Evolutionary conservation across 306 rosid species (phyloP), one percentile per base, ranked within the genome.

Genomic region (Spatholobus suberectus): DNA sequence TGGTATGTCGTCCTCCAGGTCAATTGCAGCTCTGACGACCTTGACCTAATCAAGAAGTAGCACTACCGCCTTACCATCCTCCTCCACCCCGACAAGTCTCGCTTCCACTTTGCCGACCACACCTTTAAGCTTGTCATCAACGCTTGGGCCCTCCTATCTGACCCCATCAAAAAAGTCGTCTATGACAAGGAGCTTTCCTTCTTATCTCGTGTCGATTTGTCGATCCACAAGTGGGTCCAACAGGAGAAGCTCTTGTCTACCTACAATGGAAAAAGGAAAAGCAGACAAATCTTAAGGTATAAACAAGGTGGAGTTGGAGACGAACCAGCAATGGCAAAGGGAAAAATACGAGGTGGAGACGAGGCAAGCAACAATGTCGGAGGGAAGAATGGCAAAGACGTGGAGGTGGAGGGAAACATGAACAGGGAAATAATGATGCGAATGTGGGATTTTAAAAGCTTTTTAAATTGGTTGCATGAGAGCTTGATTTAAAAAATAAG

Each of bases 71-170:
- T 93, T 37, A 97, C 95, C 11, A 84, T 95, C 24, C 95, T 95
- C 24, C 91, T 95, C 26, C 97, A 95, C 82, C 98, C 94, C 0
- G 98, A 95, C 73, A 95, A 95, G 85, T 89, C 86, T 83, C 86
- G 89, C 38, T 89, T 85, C 81, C 62, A 86, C 0, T 83, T 67
- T 51, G 90, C 98, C 51, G 97, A 91, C 73, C 91, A 88, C 23
- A 97, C 95, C 8, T 95, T 95, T 86, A 90, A 88, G 73, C 91
- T 95, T 21, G 97, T 93, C 20, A 91, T 90, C 17, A 95, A 95
- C 62, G 96, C 97, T 0, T 95, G 97, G 98, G 89, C 90, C 2
- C 86, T 93, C 13, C 81, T 95, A 46, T 93, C 94, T 20, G 98
- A 95, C 47, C 85, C 85, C 0, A 4, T 85, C 12, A 83, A 84